These are phyloP conservation scores for Cercospora zeina DNA, from an alignment of 2,329 filamentous ascomycete species.

Conservation along the genomic window DNA sequence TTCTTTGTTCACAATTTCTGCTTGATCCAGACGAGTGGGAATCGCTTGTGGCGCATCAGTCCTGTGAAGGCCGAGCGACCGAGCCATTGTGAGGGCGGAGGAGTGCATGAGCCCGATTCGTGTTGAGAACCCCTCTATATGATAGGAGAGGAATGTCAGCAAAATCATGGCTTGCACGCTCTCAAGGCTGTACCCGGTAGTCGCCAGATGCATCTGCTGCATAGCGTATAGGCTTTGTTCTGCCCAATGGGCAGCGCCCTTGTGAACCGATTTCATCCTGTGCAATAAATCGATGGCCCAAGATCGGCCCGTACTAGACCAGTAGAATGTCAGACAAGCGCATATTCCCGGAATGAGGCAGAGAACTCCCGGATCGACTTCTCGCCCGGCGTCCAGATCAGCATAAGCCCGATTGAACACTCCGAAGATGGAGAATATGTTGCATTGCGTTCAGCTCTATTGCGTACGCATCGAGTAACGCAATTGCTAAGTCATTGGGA, in stretches of 20 bases:
- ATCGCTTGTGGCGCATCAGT: constrained; percentile 23
- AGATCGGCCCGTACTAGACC: constrained; percentile 15
- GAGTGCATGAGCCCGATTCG: constrained; percentile 28
- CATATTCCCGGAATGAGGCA: constrained; percentile 23
- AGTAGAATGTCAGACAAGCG: constrained; percentile 24
- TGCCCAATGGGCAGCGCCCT: constrained; percentile 18
- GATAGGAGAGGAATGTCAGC: constrained; percentile 35
- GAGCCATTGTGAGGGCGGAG: constrained; percentile 30
- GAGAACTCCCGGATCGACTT: constrained; percentile 19
- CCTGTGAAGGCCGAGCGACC: constrained; percentile 32
- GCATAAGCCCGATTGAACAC: constrained; percentile 27
- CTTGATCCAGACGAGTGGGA: constrained; percentile 8
- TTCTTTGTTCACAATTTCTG: constrained; percentile 31
- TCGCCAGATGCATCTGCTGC: constrained; percentile 20
- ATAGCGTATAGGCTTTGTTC: constrained; percentile 24
- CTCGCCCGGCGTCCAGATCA: constrained; percentile 12
- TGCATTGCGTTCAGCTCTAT: constrained; percentile 32
- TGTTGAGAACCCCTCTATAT: constrained; percentile 36
- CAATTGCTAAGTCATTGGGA: constrained; percentile 28
- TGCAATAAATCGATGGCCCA: constrained; percentile 12
- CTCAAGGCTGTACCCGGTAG: constrained; percentile 26
- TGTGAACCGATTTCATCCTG: constrained; percentile 18
- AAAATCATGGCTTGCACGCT: constrained; percentile 36
- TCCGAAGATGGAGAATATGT: constrained; percentile 33
- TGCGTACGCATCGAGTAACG: constrained; percentile 28